Conservation (phyloP, 495 filamentous ascomycete genomes). For the Cercophora sp. region DNA sequence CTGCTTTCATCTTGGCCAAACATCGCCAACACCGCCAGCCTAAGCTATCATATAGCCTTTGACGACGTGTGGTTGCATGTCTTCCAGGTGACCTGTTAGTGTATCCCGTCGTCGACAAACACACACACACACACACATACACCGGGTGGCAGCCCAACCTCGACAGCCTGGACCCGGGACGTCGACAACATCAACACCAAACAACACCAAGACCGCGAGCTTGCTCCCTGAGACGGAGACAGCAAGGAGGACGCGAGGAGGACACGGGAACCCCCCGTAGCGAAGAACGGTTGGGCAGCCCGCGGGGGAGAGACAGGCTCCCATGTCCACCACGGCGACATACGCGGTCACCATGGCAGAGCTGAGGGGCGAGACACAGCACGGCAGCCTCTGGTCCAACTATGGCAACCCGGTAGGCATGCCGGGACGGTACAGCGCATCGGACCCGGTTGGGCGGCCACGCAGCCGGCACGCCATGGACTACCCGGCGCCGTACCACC, state of each 20-base stretch:
- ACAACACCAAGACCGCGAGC: neutral
- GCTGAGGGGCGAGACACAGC: conserved; percentile 49
- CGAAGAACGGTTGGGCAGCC: conserved; percentile 16
- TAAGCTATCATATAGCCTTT: too few species aligned
- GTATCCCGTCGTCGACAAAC: too few species aligned
- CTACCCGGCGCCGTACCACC: conserved; percentile 34
- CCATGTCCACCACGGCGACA: conserved; percentile 52
- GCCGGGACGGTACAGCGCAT: conserved; percentile 41
- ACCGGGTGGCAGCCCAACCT: too few species aligned
- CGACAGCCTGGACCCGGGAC: too few species aligned
- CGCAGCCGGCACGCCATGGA: conserved; percentile 37
- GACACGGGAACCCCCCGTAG: neutral
- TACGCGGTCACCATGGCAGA: conserved; percentile 54
- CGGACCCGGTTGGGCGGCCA: conserved; percentile 37
- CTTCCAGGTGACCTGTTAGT: too few species aligned
- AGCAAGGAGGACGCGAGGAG: too few species aligned
- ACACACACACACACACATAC: too few species aligned
- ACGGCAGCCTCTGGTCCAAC: conserved; percentile 48
- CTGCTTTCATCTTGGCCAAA: conserved; percentile 9
- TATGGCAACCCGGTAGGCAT: conserved; percentile 45
- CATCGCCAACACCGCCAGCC: neutral
- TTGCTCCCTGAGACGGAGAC: too few species aligned
- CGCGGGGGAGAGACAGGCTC: conserved; percentile 35
- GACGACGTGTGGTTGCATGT: too few species aligned
- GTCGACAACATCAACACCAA: neutral